These are phyloP conservation scores for Basidiobolus heterosporus DNA, from an alignment of 371 early-diverging fungal genomes.

Conservation along the genomic window DNA sequence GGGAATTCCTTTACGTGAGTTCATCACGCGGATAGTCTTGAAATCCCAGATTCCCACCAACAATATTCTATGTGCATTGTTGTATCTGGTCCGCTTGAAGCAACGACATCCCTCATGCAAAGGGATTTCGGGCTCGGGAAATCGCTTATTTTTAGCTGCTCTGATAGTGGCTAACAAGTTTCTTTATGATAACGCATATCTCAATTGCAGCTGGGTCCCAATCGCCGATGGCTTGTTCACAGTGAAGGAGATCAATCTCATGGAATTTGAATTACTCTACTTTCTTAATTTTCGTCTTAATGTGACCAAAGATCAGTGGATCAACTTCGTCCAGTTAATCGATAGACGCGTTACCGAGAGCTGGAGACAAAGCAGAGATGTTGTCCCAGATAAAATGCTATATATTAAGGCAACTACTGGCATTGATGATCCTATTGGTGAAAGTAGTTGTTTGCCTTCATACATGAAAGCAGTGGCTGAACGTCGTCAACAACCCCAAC, in stretches of 20 bases:
- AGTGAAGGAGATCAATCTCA: slow-evolving; percentile 35
- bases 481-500: too few relatives aligned
- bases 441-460: too few relatives aligned
- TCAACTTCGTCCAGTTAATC: slow-evolving; percentile 24
- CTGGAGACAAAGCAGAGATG: too few relatives aligned
- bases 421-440: too few relatives aligned
- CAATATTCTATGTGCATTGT: slow-evolving; percentile 15
- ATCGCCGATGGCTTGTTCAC: slow-evolving; percentile 31
- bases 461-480: too few relatives aligned
- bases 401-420: too few relatives aligned
- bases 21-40: too few relatives aligned
- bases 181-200: slow-evolving; percentile 46
- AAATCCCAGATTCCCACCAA: too few relatives aligned
- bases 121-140: slow-evolving; percentile 31
- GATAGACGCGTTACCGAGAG: slow-evolving; percentile 10
- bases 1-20: too few relatives aligned
- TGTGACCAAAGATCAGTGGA: slow-evolving; percentile 28
- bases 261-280: slow-evolving; percentile 42
- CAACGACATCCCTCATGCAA: slow-evolving; percentile 26
- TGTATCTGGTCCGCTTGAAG: slow-evolving; percentile 33
- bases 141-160: slow-evolving; percentile 33
- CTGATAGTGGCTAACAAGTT: slow-evolving; percentile 37
- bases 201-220: slow-evolving; percentile 40
- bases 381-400: too few relatives aligned
- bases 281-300: slow-evolving; percentile 30